These are phyloP conservation scores for Nothophoma quercina DNA, from an alignment of 2,329 filamentous ascomycete species.

Conservation along the genomic window DNA sequence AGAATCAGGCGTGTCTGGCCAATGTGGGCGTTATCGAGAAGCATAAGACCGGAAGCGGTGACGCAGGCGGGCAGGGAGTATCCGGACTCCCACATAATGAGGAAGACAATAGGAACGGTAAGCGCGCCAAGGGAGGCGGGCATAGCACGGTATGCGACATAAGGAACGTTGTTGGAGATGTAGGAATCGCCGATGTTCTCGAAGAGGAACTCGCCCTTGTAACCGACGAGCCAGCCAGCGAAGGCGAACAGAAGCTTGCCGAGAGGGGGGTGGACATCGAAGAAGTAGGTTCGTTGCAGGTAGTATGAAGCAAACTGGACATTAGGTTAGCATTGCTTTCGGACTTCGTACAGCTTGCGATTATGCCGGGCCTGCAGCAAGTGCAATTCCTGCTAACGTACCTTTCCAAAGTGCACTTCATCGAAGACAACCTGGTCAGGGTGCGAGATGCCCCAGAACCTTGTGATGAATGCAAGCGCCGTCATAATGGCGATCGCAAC, in stretches of 20 bases:
- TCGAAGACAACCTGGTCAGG: slow-evolving; percentile 98
- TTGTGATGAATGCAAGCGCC: slow-evolving; percentile 82
- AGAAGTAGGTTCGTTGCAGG: slow-evolving; percentile 97
- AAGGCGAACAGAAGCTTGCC: slow-evolving; percentile 97
- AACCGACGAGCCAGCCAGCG: slow-evolving; percentile 96
- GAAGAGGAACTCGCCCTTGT: slow-evolving; percentile 96
- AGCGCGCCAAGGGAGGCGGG: slow-evolving; percentile 90
- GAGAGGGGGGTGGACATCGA: slow-evolving; percentile 98
- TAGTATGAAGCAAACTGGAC: slow-evolving; percentile 71
- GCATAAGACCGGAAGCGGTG: slow-evolving; percentile 81
- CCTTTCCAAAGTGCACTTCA: slow-evolving; percentile 99
- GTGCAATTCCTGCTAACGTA: slow-evolving; percentile 53
- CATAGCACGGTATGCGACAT: slow-evolving; percentile 93
- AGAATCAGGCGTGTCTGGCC: slow-evolving; percentile 95
- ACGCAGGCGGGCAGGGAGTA: slow-evolving; percentile 94
- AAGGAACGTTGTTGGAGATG: slow-evolving; percentile 94
- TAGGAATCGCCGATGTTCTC: slow-evolving; percentile 99
- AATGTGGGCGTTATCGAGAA: slow-evolving; percentile 98
- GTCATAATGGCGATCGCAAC: slow-evolving; percentile 80
- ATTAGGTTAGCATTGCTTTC: slow-evolving; percentile 26
- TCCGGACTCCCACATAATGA: slow-evolving; percentile 99
- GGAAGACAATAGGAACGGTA: slow-evolving; percentile 90
- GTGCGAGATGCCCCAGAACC: slow-evolving; percentile 96
- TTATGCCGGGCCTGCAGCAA: not conserved
- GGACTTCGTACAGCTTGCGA: not conserved